Conservation (phyloP, 75 land plant genomes). For the Picea sitchensis region DNA sequence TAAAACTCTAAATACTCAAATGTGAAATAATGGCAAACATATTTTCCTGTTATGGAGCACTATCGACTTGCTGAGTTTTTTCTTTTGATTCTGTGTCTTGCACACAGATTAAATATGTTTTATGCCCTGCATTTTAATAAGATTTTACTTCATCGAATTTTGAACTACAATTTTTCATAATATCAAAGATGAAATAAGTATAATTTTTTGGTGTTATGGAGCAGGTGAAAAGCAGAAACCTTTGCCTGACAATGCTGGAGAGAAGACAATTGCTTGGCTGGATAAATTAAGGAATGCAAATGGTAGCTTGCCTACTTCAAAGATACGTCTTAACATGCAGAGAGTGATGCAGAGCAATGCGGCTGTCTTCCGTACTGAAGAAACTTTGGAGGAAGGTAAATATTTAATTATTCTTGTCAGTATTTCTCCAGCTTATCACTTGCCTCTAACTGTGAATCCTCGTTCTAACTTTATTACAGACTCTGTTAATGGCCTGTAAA, state of each 20-base stretch:
- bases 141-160: neutral
- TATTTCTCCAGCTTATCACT: neutral
- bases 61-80: neutral
- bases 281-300: slow-evolving; percentile 86
- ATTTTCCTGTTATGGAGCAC: neutral
- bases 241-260: slow-evolving; percentile 83
- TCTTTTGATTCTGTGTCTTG: neutral
- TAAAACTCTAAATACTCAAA: neutral
- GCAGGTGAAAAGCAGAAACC: slow-evolving; percentile 87
- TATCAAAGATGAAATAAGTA: neutral
- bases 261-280: slow-evolving; percentile 89
- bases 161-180: neutral
- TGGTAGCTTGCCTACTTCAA: slow-evolving; percentile 85
- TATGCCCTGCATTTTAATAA: no score
- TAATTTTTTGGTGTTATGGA: neutral
- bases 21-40: no score
- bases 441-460: neutral
- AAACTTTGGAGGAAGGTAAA: slow-evolving; percentile 91
- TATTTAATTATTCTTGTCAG: neutral
- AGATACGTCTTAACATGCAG: slow-evolving; percentile 94
- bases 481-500: neutral
- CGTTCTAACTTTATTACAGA: neutral
- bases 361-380: slow-evolving; percentile 95
- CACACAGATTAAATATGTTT: neutral
- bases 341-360: slow-evolving; percentile 96